Base-by-base conservation (phyloP, 768 basidiomycete species). In the Daedalea quercina region DNA sequence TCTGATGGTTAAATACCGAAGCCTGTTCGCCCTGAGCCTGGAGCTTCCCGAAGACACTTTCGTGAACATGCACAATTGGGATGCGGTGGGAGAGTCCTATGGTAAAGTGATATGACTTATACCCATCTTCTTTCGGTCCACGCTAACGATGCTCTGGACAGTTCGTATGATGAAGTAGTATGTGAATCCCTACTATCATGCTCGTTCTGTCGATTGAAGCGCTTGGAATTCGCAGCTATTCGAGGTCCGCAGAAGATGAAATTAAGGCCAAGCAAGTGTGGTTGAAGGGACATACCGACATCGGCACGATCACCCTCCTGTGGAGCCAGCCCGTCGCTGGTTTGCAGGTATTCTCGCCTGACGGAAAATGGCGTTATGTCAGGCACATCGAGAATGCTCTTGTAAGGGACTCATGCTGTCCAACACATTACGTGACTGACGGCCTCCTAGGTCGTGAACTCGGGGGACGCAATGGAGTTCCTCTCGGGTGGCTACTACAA, bases 251-350 rank as follows among this genome's bases (percentile, higher is more conserved):
- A 26, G 67, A 69, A 13, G 69, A 70, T 25, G 68, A 68, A 41
- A 33, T 49, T 12, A 66, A 61, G 51, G 60, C 69, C 0, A 54
- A 60, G 37, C 59, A 62, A 20, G 63, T 70, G 3, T 71, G 70
- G 70, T 55, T 71, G 54, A 71, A 71, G 44, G 70, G 70, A 0
- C 70, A 71, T 35, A 68, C 67, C 9, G 70, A 57, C 31, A 47
- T 53, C 31, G 59, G 59, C 0, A 53, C 13, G 17, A 19, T 85
- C 44, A 80, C 78, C 1, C 74, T 84, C 35, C 63, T 85, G 3
- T 84, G 77, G 71, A 79, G 78, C 44, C 82, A 85, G 56, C 81
- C 82, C 1, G 73, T 83, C 2, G 71, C 76, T 3, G 81, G 72
- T 0, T 69, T 84, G 11, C 82, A 84, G 45, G 81, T 85, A 35